Base-by-base conservation (phyloP, 495 filamentous ascomycete genomes). In the Immersiella caudata region DNA sequence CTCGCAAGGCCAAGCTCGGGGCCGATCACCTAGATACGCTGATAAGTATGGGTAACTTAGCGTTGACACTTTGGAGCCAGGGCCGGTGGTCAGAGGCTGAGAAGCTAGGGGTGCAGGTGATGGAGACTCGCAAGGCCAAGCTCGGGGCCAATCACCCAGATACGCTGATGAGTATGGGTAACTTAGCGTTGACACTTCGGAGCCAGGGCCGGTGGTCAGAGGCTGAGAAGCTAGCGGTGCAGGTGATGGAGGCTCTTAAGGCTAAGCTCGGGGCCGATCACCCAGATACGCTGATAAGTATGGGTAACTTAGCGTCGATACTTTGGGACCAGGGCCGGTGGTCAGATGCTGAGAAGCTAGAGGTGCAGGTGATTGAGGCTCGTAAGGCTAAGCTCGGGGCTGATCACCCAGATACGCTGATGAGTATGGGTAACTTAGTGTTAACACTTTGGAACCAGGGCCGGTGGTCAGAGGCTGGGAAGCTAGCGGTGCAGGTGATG, bases 1-100 rank as follows among this genome's bases (percentile, higher is more conserved):
- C 29, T 33, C 29, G 8, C 33, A 81, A 82, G 72, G 50, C 33
- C 27, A 80, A 80, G 56, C 74, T 83, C 75, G 76, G 60, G 60
- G 35, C 59, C 40, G 33, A 62, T 25, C 35, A 62, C 40, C 21
- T 36, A 22, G 29, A 46, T n/a, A 62, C 60, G 35, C 33, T 62
- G 60, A 22, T 20, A n/a, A 29, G 56, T 0, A 33, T 58, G 22
- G 22, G 22, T 24, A 58, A 29, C 24, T 24, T 58, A 7, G 56
- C 56, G 22, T 58, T 24, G 56, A 58, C 24, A 58, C 14, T 0
- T 16, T 0, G 24, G 56, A 58, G 29, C 2, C 56, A 58, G 49
- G 64, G 64, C 56, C 29, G 55, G 40, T 69, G 57, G 57, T 22
- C 29, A 11, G 67, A 70, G 63, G 63, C 68, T 50, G 62, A 66